Evolutionary conservation across 306 rosid genomes (phyloP), one percentile per base, ranked within the genome.

Genomic region (Cyclanthera cordifolia): DNA sequence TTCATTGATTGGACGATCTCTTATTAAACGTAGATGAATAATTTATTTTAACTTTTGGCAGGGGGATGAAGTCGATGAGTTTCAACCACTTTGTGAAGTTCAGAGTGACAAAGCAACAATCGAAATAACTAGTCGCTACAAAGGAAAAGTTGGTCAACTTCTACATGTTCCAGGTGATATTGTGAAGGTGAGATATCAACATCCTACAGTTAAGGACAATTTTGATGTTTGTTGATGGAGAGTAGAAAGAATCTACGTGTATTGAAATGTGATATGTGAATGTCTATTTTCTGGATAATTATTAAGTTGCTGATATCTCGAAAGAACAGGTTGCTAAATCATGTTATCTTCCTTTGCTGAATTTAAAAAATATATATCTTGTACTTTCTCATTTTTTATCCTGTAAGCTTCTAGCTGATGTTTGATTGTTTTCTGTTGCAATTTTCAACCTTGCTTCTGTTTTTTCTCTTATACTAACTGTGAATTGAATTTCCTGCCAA

Each of bases 41-140:
- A 50, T 32, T 17, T 66, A 53, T 20, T 79, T 65, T 23, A 56
- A 46, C 43, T 15, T 27, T 27, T 12, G 67, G 80, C 79, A 93
- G 99, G 96, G 99, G 47, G 96, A 90, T 52, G 79, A 71, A 78
- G 85, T 93, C 53, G 95, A 87, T 11, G 95, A 88, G 16, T 93
- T 93, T 78, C 96, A 93, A 77, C 95, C 88, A 23, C 83, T 93
- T 28, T 87, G 99, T 78, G 96, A 90, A 84, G 96, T 93, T 82
- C 99, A 93, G 76, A 93, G 99, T 73, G 99, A 93, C 77, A 93
- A 93, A 85, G 99, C 99, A 79, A 93, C 95, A 17, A 93, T 93
- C 70, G 99, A 93, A 80, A 93, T 93, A 70, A 90, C 99, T 3
- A 89, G 99, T 72, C 99, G 96, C 10, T 93, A 90, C 77, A 79